A percentile compares a stretch with the other conserved stretches of the same genome.
Evolutionary conservation across 2,329 filamentous ascomycete genomes (phyloP).

Genomic region (Proliferodiscus dingleyae): DNA sequence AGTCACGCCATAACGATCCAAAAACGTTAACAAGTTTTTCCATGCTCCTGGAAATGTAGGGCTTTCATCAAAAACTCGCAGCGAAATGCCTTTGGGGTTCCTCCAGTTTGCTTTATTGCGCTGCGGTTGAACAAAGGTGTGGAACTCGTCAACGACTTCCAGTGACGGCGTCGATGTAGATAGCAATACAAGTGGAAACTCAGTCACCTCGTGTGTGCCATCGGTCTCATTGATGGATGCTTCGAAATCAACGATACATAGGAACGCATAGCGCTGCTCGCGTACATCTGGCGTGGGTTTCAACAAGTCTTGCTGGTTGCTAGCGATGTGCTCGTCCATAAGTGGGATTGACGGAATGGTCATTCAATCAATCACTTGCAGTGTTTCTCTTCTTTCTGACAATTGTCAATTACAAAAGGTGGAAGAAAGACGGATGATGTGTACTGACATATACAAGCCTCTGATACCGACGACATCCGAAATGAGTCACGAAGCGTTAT

Average conservation of each 20-base stretch:
- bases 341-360: too few species aligned
- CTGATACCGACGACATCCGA: too few species aligned
- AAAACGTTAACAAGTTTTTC: slow-evolving; percentile 7
- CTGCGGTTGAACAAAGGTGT: slow-evolving; percentile 10
- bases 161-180: slow-evolving; percentile 9
- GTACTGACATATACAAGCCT: too few species aligned
- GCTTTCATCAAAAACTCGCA: slow-evolving; percentile 8
- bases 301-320: slow-evolving; percentile 3
- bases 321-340: slow-evolving; percentile 1
- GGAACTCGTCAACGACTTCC: slow-evolving; percentile 10
- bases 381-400: too few species aligned
- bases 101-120: slow-evolving; percentile 5
- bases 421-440: too few species aligned
- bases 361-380: too few species aligned
- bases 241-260: slow-evolving; percentile 15
- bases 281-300: slow-evolving; percentile 1
- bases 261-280: slow-evolving; percentile 4
- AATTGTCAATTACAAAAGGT: too few species aligned
- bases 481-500: too few species aligned
- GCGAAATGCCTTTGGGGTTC: slow-evolving; percentile 6
- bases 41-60: slow-evolving; percentile 9
- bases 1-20: slow-evolving; percentile 5
- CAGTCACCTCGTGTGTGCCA: slow-evolving; percentile 11
- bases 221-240: slow-evolving; percentile 10
- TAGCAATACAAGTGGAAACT: slow-evolving; percentile 12